These are phyloP conservation scores for Botrytis fabae DNA, from an alignment of 2,329 filamentous ascomycete genomes.

Conservation along the genomic window DNA sequence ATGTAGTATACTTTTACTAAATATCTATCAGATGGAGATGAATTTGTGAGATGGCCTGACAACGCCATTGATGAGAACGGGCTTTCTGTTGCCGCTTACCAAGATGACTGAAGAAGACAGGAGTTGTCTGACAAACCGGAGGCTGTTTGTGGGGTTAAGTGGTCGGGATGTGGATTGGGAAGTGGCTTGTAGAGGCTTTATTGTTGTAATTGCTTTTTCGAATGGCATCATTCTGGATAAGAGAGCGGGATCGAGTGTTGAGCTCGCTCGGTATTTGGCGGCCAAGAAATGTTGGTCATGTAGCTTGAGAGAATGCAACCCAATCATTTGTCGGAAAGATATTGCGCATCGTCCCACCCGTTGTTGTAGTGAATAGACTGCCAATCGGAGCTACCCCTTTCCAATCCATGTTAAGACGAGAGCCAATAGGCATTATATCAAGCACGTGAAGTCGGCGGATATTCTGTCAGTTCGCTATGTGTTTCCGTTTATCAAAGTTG, in stretches of 20 bases:
- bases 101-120: neutral
- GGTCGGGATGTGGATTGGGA: too few relatives aligned
- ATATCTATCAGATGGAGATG: neutral
- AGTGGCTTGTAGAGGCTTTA: neutral
- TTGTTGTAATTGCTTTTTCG: neutral
- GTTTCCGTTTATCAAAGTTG: neutral
- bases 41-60: constrained; percentile 17
- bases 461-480: neutral
- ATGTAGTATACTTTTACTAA: neutral
- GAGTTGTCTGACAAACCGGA: neutral
- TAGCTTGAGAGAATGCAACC: neutral
- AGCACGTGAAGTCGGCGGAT: neutral
- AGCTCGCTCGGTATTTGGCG: neutral
- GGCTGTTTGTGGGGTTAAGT: too few relatives aligned
- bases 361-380: neutral
- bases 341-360: neutral
- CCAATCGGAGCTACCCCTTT: constrained; percentile 6
- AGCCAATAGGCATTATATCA: neutral
- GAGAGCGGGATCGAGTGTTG: neutral
- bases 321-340: neutral
- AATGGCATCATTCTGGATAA: neutral
- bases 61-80: constrained; percentile 1
- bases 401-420: neutral
- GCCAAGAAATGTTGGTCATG: neutral
- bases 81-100: neutral